These are phyloP conservation scores for Pulchroboletus neoregius DNA, from an alignment of 1,284 basidiomycete genomes.

Conservation along the genomic window DNA sequence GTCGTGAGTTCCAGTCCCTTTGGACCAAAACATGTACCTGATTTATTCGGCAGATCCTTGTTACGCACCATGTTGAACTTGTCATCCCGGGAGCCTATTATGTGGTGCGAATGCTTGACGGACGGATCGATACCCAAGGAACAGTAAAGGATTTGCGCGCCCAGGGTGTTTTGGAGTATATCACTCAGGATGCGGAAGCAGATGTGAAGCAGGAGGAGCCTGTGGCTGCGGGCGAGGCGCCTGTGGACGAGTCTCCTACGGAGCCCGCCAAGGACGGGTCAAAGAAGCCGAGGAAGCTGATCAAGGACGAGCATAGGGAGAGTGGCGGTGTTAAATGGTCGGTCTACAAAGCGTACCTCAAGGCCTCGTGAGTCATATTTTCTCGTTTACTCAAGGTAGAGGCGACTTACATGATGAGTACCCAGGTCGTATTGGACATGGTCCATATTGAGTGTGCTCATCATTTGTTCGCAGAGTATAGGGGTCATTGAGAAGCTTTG, in stretches of 20 bases:
- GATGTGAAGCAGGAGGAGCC: conserved; percentile 22
- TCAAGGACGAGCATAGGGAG: conserved; percentile 57
- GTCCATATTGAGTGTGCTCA: conserved; percentile 38
- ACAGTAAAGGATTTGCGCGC: conserved; percentile 46
- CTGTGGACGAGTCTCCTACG: conserved; percentile 19
- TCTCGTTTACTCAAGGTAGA: too few relatives aligned
- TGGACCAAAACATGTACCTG: not conserved
- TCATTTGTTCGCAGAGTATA: conserved; percentile 33
- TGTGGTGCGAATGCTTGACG: conserved; percentile 59
- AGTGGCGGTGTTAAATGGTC: conserved; percentile 61
- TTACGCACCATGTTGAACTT: conserved; percentile 65
- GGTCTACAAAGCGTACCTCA: conserved; percentile 63
- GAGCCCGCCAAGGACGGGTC: conserved; percentile 10
- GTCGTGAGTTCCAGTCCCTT: conserved; percentile 39
- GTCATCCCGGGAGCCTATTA: conserved; percentile 56
- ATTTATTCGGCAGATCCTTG: conserved; percentile 41
- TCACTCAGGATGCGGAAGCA: conserved; percentile 36
- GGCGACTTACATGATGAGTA: not conserved
- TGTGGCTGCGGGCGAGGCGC: conserved; percentile 12
- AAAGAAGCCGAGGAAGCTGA: conserved; percentile 48
- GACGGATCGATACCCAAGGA: conserved; percentile 56
- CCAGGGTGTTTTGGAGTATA: conserved; percentile 46
- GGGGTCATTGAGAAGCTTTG: conserved; percentile 52
- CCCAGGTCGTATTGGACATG: conserved; percentile 50
- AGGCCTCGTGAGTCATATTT: conserved; percentile 42